phyloP scores from a whole-genome alignment of 495 filamentous ascomycete genomes.

The Hypoxylon intermedium region DNA sequence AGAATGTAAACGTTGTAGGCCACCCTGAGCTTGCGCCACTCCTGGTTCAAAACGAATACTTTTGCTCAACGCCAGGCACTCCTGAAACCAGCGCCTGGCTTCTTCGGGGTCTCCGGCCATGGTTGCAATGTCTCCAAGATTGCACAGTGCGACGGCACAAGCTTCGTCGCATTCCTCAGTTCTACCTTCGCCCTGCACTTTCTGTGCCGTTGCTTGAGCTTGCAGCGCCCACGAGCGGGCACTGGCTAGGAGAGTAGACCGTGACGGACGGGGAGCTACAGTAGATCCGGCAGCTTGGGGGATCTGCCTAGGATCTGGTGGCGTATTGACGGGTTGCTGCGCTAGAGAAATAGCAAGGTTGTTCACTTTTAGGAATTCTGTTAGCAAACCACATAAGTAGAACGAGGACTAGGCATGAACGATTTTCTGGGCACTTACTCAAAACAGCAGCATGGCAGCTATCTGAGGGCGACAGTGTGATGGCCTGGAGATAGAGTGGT shows the following conservation, averaged over 20 bases:
- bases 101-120: constrained; percentile 69
- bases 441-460: constrained; percentile 72
- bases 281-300: constrained; percentile 25
- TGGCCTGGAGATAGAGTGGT: constrained; percentile 86
- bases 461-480: constrained; percentile 67
- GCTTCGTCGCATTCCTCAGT: constrained; percentile 85
- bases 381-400: constrained; percentile 3
- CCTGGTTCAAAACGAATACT: constrained; percentile 71
- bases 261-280: constrained; percentile 47
- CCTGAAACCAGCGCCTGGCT: constrained; percentile 67
- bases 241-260: constrained; percentile 54
- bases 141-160: constrained; percentile 83
- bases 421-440: constrained; percentile 53
- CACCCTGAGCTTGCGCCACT: constrained; percentile 63
- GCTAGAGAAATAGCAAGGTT: constrained; percentile 72
- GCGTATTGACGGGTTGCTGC: constrained; percentile 63
- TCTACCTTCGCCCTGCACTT: constrained; percentile 57
- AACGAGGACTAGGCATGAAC: neutral
- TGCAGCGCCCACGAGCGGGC: constrained; percentile 42
- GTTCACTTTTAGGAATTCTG: constrained; percentile 60
- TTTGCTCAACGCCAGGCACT: constrained; percentile 69
- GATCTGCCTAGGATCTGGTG: constrained; percentile 37
- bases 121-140: constrained; percentile 81
- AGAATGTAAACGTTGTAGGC: constrained; percentile 63
- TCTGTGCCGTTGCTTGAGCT: constrained; percentile 38